phyloP scores from a whole-genome alignment of 169 alveolate genomes.

The Plasmodium berghei region DNA sequence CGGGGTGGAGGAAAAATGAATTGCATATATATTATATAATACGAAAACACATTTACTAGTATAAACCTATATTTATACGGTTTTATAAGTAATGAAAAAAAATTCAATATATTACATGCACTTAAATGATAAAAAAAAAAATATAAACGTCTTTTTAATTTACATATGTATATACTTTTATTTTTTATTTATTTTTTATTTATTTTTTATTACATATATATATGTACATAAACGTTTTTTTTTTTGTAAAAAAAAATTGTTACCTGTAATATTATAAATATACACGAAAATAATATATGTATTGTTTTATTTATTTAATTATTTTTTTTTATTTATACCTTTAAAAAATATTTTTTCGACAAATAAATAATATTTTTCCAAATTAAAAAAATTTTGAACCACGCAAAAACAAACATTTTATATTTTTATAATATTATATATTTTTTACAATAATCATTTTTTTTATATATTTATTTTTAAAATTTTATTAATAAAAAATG shows the following conservation, averaged over 20 bases:
- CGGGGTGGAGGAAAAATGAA: not conserved
- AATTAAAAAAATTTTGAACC: not conserved
- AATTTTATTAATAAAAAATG: slow-evolving; percentile 83
- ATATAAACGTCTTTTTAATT: not conserved
- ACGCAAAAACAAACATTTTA: not conserved
- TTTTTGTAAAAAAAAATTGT: too few relatives aligned
- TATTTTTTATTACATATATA: too few relatives aligned
- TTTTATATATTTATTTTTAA: slow-evolving; percentile 12
- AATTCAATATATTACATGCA: not conserved
- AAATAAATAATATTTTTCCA: not conserved
- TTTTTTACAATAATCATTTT: not conserved
- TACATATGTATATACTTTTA: not conserved
- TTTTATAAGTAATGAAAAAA: not conserved
- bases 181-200: too few relatives aligned
- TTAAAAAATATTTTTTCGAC: not conserved
- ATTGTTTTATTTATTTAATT: too few relatives aligned
- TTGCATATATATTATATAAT: not conserved
- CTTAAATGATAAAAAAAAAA: not conserved
- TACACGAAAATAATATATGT: too few relatives aligned
- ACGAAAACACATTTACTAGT: not conserved
- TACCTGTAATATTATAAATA: too few relatives aligned
- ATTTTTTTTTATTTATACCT: too few relatives aligned
- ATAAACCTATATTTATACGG: not conserved
- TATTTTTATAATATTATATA: not conserved
- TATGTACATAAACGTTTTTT: too few relatives aligned